Evolutionary conservation across 1,284 basidiomycete genomes (phyloP), one percentile per base, ranked within the genome.

Genomic region (Veloboletus limbatus): DNA sequence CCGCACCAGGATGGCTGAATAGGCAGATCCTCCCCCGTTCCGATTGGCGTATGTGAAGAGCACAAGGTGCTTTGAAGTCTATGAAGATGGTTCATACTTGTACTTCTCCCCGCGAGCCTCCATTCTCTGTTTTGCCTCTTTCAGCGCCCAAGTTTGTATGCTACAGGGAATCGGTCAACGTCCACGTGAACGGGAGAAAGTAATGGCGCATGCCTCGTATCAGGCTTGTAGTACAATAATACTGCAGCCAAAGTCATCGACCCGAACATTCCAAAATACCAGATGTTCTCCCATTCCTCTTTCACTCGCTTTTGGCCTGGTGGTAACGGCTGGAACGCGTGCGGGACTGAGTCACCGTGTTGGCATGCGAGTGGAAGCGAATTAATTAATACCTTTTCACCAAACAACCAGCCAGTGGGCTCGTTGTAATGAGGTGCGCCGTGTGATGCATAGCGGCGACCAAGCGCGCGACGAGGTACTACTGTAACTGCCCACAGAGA

Each of bases 241-340:
- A 96, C 79, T 8, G 76, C 71, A 25, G 84, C 89, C 49, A 93
- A 73, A 6, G 74, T 82, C 79, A 97, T 88, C 11, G 85, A 78
- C 35, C 94, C 95, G 62, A 90, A 93, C 84, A 97, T 92, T 24
- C 93, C 92, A 58, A 82, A 68, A 66, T 92, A 91, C 86, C 90
- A 95, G 42, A 89, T 75, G 56, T 77, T 80, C 74, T 92, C 92
- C 93, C 92, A 95, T 42, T 85, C 79, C 66, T 92, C 88, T 67
- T 87, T 87, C 61, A 85, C 79, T 56, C 93, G 81, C 66, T 89
- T 92, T 69, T 90, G 82, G 5, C 92, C 93, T 6, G 82, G 77
- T 48, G 84, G 77, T 47, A 73, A 78, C 7, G 88, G 88, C 88
- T 90, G 54, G 25, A 46, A 18, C 32, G 44, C 27, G 37, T 27